Base-by-base conservation (phyloP, 2,329 filamentous ascomycete species). In the Alternaria sp. region DNA sequence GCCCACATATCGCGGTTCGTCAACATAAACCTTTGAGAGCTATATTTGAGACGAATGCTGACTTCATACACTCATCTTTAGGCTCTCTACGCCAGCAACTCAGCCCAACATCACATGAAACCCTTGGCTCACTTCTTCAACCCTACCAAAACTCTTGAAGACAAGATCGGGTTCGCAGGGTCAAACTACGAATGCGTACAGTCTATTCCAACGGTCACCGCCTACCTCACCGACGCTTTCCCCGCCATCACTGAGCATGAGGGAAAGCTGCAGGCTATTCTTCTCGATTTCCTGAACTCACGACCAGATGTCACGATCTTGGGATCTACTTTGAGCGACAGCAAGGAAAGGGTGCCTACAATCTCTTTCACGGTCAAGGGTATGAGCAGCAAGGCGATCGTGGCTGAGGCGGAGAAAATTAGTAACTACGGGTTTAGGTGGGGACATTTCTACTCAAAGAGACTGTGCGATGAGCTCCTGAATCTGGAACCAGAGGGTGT, bases 101-200 rank as follows among this genome's bases (percentile, higher is more conserved):
- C 78, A 0, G 88, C 87, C 0, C 88, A 90, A 63, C 72, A 84
- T 15, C 78, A 84, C 51, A 82, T 93, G 58, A 80, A 80, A 5
- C 87, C 88, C 0, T 77, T 89, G 0, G 86, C 87, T 0, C 90
- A 93, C 74, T 92, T 86, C 80, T 93, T 93, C 83, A 92, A 92
- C 71, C 78, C 84, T 0, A 76, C 81, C 3, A 79, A 82, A 6
- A 88, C 87, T 0, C 82, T 94, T 0, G 85, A 89, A 66, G 83
- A 91, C 45, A 92, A 92, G 75, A 82, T 93, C 7, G 90, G 87
- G 2, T 85, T 92, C 2, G 90, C 91, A 0, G 90, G 84, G 1
- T 87, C 87, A 5, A 90, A 86, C 79, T 94, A 94, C 76, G 92
- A 95, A 78, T 84, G 91, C 20, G 84, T 88, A 0, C 85, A 89